Percentiles rank a stretch among this genome's conserved stretches.
Evolutionary conservation across 2,329 filamentous ascomycete genomes (phyloP).

Genomic region (Drechslerella dactyloides): DNA sequence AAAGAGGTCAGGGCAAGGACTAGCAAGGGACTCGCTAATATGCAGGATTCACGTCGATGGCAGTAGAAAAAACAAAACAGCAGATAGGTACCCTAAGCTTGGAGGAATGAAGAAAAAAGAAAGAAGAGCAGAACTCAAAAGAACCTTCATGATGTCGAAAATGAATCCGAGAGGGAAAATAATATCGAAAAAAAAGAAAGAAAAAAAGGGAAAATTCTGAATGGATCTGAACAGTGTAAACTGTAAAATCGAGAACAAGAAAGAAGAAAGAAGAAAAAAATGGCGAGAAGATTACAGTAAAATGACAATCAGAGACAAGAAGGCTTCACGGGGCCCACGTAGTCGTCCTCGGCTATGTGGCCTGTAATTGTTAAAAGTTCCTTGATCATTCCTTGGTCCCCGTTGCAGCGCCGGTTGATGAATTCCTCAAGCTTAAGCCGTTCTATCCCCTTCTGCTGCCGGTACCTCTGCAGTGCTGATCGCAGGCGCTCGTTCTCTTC

Average conservation of each 20-base stretch:
- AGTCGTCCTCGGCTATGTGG: slow-evolving; percentile 48
- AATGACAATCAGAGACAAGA: slow-evolving; percentile 41
- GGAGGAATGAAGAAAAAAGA: slow-evolving; percentile 18
- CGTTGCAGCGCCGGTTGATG: slow-evolving; percentile 46
- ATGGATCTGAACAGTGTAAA: not conserved
- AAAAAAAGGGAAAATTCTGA: not conserved
- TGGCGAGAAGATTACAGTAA: not conserved
- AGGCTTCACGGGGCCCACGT: slow-evolving; percentile 49
- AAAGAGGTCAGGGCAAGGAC: not conserved
- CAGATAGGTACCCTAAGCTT: slow-evolving; percentile 2
- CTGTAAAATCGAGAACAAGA: not conserved
- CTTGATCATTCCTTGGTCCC: slow-evolving; percentile 51
- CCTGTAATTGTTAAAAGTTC: slow-evolving; percentile 50
- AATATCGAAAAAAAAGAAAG: not conserved
- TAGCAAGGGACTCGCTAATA: slow-evolving; percentile 48
- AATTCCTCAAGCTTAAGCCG: slow-evolving; percentile 49
- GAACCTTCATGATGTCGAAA: not conserved
- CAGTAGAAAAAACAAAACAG: slow-evolving; percentile 23
- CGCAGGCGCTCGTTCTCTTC: slow-evolving; percentile 49
- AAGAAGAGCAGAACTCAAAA: slow-evolving; percentile 6
- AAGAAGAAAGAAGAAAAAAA: slow-evolving; percentile 6
- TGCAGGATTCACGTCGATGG: slow-evolving; percentile 26
- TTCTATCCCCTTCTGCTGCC: slow-evolving; percentile 49
- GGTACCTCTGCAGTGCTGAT: slow-evolving; percentile 43
- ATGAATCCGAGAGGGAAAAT: not conserved